A percentile compares a stretch with the other conserved stretches of the same genome.
Conservation (phyloP, 2,329 filamentous ascomycete genomes). For the Clonostachys solani region DNA sequence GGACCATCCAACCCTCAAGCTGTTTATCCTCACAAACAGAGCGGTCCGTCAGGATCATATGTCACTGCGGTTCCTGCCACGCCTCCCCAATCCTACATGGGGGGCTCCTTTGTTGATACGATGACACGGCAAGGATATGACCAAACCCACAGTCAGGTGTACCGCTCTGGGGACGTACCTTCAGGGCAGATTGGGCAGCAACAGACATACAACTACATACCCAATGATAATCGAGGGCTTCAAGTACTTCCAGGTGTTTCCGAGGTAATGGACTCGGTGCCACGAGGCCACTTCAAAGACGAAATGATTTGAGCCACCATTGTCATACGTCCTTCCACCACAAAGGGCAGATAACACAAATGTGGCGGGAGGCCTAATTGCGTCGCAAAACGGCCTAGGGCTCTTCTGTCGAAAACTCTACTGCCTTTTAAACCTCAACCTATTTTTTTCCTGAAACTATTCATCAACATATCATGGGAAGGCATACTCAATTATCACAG, state of each 20-base stretch:
- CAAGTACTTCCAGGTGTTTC: slow-evolving; percentile 6
- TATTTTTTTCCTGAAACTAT: too few relatives aligned
- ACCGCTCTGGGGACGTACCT: slow-evolving; percentile 21
- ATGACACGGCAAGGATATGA: slow-evolving; percentile 24
- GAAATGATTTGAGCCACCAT: not conserved
- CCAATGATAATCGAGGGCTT: slow-evolving; percentile 23
- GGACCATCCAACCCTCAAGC: slow-evolving; percentile 31
- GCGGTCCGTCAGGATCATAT: slow-evolving; percentile 20
- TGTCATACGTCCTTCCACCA: not conserved
- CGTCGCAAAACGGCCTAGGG: too few relatives aligned
- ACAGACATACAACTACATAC: slow-evolving; percentile 26
- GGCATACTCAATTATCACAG: too few relatives aligned
- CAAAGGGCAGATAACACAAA: not conserved
- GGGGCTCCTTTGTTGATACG: slow-evolving; percentile 23
- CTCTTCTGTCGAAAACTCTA: too few relatives aligned
- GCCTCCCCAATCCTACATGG: slow-evolving; percentile 3
- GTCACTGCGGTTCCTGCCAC: slow-evolving; percentile 23
- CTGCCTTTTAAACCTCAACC: too few relatives aligned
- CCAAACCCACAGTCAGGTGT: slow-evolving; percentile 20
- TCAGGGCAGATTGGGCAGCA: slow-evolving; percentile 17
- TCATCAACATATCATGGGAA: too few relatives aligned
- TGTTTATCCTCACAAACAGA: slow-evolving; percentile 41
- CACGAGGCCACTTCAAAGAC: slow-evolving; percentile 14
- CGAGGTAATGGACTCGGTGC: slow-evolving; percentile 19
- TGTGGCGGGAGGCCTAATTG: too few relatives aligned